Conservation (phyloP, 108 stramenopile species). For the Skeletonema menzelii region DNA sequence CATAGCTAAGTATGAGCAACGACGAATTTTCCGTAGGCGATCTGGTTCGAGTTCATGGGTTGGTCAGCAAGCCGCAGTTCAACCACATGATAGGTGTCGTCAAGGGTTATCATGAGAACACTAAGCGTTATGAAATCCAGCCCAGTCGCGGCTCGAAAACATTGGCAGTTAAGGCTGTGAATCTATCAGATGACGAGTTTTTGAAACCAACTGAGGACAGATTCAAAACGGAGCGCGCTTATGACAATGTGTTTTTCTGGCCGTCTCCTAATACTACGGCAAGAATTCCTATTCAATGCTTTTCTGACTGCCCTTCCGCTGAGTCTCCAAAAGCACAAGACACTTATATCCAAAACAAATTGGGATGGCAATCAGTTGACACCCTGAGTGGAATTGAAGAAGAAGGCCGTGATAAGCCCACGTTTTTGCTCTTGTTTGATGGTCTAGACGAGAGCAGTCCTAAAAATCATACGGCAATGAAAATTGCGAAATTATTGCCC, state of each 20-base stretch:
- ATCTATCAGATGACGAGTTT: slow-evolving; percentile 1
- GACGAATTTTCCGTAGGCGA: not conserved
- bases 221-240: not conserved
- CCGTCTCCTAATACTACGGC: not conserved
- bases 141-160: not conserved
- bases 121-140: not conserved
- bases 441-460: slow-evolving; percentile 1
- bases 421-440: not conserved
- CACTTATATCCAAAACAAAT: not conserved
- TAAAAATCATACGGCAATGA: not conserved
- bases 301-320: not conserved
- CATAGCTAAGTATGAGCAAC: too few relatives aligned
- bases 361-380: not conserved
- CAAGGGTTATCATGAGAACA: not conserved
- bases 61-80: slow-evolving; percentile 1
- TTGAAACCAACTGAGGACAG: not conserved
- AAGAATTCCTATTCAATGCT: not conserved
- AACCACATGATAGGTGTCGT: not conserved
- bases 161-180: not conserved
- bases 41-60: not conserved
- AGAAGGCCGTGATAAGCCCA: not conserved
- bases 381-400: slow-evolving; percentile 1
- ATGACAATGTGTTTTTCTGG: not conserved
- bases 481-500: not conserved
- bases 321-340: not conserved